Conservation (phyloP, 257 asterid species). For the Nemophila menziesii region DNA sequence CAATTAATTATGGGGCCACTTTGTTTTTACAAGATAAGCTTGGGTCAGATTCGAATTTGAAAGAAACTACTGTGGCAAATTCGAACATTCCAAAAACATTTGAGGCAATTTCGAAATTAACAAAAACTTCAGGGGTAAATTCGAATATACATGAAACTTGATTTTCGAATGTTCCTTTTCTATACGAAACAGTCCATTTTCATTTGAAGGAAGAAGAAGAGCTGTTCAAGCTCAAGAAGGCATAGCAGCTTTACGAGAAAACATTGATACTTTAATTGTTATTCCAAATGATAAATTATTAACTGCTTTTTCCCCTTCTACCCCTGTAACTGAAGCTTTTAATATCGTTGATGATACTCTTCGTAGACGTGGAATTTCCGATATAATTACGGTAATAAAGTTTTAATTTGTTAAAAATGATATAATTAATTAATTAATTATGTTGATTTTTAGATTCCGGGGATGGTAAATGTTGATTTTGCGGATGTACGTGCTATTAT, state of each 20-base stretch:
- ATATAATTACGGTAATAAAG: conserved; percentile 68
- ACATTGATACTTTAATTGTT: conserved; percentile 87
- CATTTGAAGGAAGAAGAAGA: conserved; percentile 94
- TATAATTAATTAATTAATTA: too few relatives aligned
- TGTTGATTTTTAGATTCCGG: conserved; percentile 94
- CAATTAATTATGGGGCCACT: too few relatives aligned
- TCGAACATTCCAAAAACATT: too few relatives aligned
- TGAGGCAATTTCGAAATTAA: too few relatives aligned
- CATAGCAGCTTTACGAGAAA: conserved; percentile 82
- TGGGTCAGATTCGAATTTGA: too few relatives aligned
- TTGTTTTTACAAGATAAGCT: too few relatives aligned
- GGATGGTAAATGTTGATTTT: conserved; percentile 91
- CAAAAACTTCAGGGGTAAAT: too few relatives aligned
- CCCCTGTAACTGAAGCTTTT: conserved; percentile 96
- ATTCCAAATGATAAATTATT: conserved; percentile 87
- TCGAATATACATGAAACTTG: too few relatives aligned
- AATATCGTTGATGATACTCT: conserved; percentile 95
- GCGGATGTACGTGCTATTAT: conserved; percentile 96
- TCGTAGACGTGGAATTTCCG: conserved; percentile 95
- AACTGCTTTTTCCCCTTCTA: conserved; percentile 84
- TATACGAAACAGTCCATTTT: too few relatives aligned
- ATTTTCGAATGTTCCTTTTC: too few relatives aligned
- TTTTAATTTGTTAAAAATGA: background rate
- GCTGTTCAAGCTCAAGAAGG: conserved; percentile 98
- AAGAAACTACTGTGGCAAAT: too few relatives aligned